These are phyloP conservation scores for Claviceps paspali DNA, from an alignment of 2,329 filamentous ascomycete genomes.

Conservation along the genomic window DNA sequence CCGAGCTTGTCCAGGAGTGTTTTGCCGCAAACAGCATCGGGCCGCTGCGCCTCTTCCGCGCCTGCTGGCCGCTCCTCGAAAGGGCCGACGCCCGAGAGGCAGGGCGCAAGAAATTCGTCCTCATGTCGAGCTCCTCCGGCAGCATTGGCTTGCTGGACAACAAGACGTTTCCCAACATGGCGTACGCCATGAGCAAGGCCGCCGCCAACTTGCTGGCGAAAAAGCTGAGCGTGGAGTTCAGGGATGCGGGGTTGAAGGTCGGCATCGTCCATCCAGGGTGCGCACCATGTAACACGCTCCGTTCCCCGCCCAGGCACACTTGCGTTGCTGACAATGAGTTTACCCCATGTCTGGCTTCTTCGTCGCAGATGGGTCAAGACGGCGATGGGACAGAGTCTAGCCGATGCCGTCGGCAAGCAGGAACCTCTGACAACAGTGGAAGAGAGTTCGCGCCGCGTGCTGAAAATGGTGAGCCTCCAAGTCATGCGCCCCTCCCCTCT, in stretches of 20 bases:
- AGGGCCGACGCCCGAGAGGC: background rate
- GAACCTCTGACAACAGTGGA: slow-evolving; percentile 6
- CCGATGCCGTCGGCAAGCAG: slow-evolving; percentile 4
- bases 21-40: slow-evolving; percentile 16
- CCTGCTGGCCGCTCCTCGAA: slow-evolving; percentile 22
- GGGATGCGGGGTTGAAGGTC: slow-evolving; percentile 17
- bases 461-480: slow-evolving; percentile 6
- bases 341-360: too few species aligned
- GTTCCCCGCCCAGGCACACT: too few species aligned
- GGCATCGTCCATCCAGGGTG: slow-evolving; percentile 18
- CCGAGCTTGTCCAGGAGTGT: slow-evolving; percentile 3
- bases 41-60: slow-evolving; percentile 28
- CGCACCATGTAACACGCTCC: slow-evolving; percentile 1
- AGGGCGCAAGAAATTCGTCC: slow-evolving; percentile 7
- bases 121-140: slow-evolving; percentile 7
- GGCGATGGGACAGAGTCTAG: slow-evolving; percentile 6
- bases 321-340: too few species aligned
- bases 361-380: slow-evolving; percentile 7
- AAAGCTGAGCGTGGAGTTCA: slow-evolving; percentile 16
- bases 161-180: slow-evolving; percentile 16
- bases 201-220: slow-evolving; percentile 17
- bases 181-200: slow-evolving; percentile 30
- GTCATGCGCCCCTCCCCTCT: too few species aligned
- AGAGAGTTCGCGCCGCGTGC: slow-evolving; percentile 4
- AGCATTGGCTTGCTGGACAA: slow-evolving; percentile 8